Evolutionary conservation across 805 yeast species (phyloP), one percentile per base, ranked within the genome.

Genomic region (Teunomyces kruisii): DNA sequence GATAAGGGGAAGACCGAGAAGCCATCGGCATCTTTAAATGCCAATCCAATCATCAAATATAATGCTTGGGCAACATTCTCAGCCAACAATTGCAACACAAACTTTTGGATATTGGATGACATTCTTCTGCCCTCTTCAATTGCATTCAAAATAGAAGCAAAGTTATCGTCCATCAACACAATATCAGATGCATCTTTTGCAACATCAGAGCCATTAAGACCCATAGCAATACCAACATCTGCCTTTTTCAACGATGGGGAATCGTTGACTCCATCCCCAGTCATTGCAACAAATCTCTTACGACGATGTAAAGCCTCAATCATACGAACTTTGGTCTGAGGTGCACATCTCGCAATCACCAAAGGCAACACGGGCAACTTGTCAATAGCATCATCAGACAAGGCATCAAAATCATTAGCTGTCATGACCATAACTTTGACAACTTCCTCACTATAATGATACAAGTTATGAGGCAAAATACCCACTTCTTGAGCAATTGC

Each of bases 321-420:
- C 84, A 86, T 81, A 51, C 89, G 74, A 13, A 86, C 92, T 61
- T 86, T 86, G 16, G 91, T 86, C 60, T 82, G 84, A 2, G 92
- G 94, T 4, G 92, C 86, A 67, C 92, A 86, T 50, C 94, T 73
- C 3, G 94, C 94, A 65, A 86, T 81, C 24, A 86, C 94, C 42
- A 85, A 69, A 1, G 92, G 92, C 41, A 86, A 68, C 7, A 81
- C 82, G 1, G 89, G 88, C 39, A 68, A 60, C 1, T 55, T 56
- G 55, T 86, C 92, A 51, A 86, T 74, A 54, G 84, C 74, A 1
- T 70, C 79, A 45, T 85, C 88, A 2, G 74, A 48, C 43, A 86
- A 69, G 3, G 72, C 71, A 59, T 86, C 92, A 65, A 86, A 86
- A 48, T 85, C 83, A 42, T 73, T 55, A 3, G 91, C 94, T 6